Base-by-base conservation (phyloP, 2,329 filamentous ascomycete genomes). In the Exophiala alcalophila region DNA sequence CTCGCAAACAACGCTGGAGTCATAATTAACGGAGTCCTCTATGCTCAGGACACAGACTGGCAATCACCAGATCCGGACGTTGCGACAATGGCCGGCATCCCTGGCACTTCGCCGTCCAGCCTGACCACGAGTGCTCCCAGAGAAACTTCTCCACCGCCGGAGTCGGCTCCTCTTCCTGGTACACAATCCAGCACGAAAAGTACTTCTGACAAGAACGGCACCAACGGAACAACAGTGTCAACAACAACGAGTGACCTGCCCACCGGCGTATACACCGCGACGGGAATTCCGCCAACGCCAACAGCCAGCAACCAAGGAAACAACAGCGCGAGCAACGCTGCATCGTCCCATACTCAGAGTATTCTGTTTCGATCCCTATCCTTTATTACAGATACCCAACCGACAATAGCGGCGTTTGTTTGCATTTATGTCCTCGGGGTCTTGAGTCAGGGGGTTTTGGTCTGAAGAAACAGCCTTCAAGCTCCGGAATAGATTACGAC, bases 11-110 rank as follows among this genome's bases (percentile, higher is more conserved):
- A 72, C 3, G 57, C 74, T 21, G 83, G 80, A 0, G 66, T 73
- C 2, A 70, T 83, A 29, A 72, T 80, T 52, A 79, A 81, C 50
- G 81, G 79, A 5, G 68, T 83, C 14, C 68, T 78, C 55, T 73
- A 73, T 50, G 61, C 64, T 39, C 58, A 65, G 12, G 56, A 58
- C 12, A 55, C 56, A 9, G 62, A 67, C 28, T 66, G 67, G 54
- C 58, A 52, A 11, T 40, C 62, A 9, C 67, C 68, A 32, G 49
- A 46, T 7, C 48, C 50, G 1, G 52, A 48, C 20, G 29, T 57
- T 12, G 47, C 47, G n/a, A 47, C 48, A 7, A 36, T 49, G 14
- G 57, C 56, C 10, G 60, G 59, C 15, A 49, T 48, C 10, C 60
- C 59, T 24, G 61, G 56, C 6, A 57, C 53, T 2, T 49, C 50